These are phyloP conservation scores for Ustilago curta DNA, from an alignment of 1,284 basidiomycete genomes.

Conservation along the genomic window DNA sequence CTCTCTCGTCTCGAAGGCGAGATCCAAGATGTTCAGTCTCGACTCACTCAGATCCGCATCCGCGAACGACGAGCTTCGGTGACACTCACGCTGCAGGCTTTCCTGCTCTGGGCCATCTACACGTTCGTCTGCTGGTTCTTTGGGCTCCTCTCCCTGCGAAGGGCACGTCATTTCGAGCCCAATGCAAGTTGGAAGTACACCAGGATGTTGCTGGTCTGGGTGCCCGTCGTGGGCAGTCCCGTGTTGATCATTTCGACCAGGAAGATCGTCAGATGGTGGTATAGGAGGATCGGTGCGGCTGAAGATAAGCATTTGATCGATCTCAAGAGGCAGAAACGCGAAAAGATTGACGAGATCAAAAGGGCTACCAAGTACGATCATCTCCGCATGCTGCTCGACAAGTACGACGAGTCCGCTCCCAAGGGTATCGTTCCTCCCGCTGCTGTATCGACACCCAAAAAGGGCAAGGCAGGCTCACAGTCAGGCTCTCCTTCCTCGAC, in stretches of 20 bases:
- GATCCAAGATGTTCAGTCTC: constrained; percentile 75
- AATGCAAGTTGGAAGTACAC: constrained; percentile 8
- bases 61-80: constrained; percentile 85
- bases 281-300: constrained; percentile 81
- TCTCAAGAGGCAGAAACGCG: constrained; percentile 82
- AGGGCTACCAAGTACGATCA: constrained; percentile 95
- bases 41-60: constrained; percentile 86
- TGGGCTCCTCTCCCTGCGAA: constrained; percentile 29
- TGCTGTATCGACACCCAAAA: constrained; percentile 20
- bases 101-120: constrained; percentile 84
- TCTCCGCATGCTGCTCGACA: constrained; percentile 88
- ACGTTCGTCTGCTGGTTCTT: constrained; percentile 82
- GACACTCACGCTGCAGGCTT: constrained; percentile 83
- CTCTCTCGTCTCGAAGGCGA: constrained; percentile 72
- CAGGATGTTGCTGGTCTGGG: constrained; percentile 32
- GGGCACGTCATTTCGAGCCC: neutral
- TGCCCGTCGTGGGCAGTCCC: constrained; percentile 42
- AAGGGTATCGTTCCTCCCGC: constrained; percentile 16
- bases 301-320: constrained; percentile 85
- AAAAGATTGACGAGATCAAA: constrained; percentile 95
- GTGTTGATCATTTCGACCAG: constrained; percentile 79
- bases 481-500: constrained; percentile 22
- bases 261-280: constrained; percentile 87
- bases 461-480: constrained; percentile 20
- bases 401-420: constrained; percentile 79